phyloP scores from a whole-genome alignment of 257 asterid genomes.

The Jacaranda copaia region DNA sequence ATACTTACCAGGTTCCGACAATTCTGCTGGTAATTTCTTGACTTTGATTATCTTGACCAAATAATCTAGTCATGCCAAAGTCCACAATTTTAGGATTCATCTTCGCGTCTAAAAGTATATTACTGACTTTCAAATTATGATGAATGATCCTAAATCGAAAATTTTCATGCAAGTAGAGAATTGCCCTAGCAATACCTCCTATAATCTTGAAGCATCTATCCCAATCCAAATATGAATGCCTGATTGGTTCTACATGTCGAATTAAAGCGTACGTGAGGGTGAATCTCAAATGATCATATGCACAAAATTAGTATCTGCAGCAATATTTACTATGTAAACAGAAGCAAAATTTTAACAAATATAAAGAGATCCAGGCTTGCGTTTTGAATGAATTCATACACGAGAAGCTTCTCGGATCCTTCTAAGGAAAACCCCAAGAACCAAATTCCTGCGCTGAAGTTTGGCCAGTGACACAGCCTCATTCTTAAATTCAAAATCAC shows the following conservation, averaged over 20 bases:
- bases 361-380: conserved; percentile 31
- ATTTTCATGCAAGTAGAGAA: conserved; percentile 54
- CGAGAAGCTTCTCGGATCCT: conserved; percentile 16
- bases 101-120: conserved; percentile 44
- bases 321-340: background rate
- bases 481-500: conserved; percentile 29
- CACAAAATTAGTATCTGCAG: background rate
- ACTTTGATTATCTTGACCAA: conserved; percentile 38
- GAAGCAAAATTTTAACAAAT: conserved; percentile 21
- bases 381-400: conserved; percentile 29
- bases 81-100: conserved; percentile 57
- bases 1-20: conserved; percentile 56
- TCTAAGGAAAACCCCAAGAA: conserved; percentile 30
- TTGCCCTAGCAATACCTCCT: conserved; percentile 48
- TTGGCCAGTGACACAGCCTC: conserved; percentile 30
- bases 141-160: conserved; percentile 51
- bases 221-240: conserved; percentile 39
- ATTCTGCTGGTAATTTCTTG: conserved; percentile 43
- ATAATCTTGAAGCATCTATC: conserved; percentile 33
- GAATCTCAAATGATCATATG: background rate
- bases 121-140: conserved; percentile 46
- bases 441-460: conserved; percentile 41
- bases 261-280: background rate
- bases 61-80: conserved; percentile 58
- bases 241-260: conserved; percentile 8